Base-by-base conservation (phyloP, 306 rosid genomes). In the Medicago lupulina region DNA sequence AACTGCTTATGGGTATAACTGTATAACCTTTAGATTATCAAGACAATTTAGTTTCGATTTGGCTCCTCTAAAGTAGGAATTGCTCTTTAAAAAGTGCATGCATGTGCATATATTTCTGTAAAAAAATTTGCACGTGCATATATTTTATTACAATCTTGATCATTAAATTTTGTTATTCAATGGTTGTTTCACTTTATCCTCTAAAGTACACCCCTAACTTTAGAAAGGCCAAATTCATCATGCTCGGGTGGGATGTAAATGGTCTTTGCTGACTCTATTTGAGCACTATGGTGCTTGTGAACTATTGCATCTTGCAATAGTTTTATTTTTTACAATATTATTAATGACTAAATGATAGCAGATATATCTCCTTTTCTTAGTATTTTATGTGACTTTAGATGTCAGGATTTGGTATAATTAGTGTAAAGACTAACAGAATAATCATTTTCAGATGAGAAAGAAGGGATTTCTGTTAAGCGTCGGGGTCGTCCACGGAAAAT, bases 401-500 rank as follows among this genome's bases (percentile, higher is more conserved):
- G 63, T 31, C 34, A 17, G 23, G 65, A 18, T 43, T 74, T 82
- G 54, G 76, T 70, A 41, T 36, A 12, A 34, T 77, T 66, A 13
- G 41, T 34, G 55, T 16, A 64, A 65, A 57, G 69, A 70, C 67
- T 71, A 39, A 85, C 78, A 38, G 18, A 8, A 16, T 41, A 25
- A 63, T 75, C 67, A 46, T 49, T 75, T 71, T 88, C 90, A 92
- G 98, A 95, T 79, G 98, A 92, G 75, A 89, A 89, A 82, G 98
- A 90, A 58, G 90, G 92, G 67, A 71, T 75, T 60, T 8, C 92
- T 59, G 87, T 73, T 12, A 87, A 84, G 84, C 95, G 93, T 57
- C 88, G 96, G 85, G 98, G 98, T 66, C 96, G 98, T 58, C 98
- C 98, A 41, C 97, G 88, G 7, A 95, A 95, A 80, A 78, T 64